A percentile compares a stretch with the other conserved stretches of the same genome.
These are phyloP conservation scores for Candolleomyces aberdarensis DNA, from an alignment of 768 basidiomycete genomes.

Conservation along the genomic window DNA sequence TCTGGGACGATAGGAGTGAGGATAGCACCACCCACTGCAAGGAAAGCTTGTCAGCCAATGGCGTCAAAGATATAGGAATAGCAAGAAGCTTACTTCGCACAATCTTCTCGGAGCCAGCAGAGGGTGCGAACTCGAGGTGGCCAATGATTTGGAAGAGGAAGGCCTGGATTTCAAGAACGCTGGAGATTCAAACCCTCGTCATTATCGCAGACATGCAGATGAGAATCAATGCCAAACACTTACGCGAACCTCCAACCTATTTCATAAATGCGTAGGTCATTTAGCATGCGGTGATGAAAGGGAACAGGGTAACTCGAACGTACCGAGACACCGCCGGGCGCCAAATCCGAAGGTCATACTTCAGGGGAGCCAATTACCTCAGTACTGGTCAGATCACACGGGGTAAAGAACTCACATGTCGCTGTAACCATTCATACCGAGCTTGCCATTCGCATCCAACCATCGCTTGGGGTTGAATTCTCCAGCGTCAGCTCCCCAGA, in stretches of 20 bases:
- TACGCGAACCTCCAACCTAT: constrained; percentile 37
- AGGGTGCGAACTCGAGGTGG: constrained; percentile 50
- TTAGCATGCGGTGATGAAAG: no score
- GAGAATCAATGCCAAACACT: background rate
- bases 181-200: background rate
- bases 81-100: background rate
- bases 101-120: constrained; percentile 31
- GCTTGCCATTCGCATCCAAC: constrained; percentile 39
- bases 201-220: background rate
- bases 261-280: constrained; percentile 15
- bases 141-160: constrained; percentile 55
- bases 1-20: constrained; percentile 5
- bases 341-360: constrained; percentile 31
- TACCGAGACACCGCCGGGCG: constrained; percentile 21
- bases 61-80: background rate
- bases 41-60: background rate
- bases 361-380: background rate
- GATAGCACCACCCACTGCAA: background rate
- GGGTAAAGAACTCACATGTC: constrained; percentile 34
- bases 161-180: constrained; percentile 49
- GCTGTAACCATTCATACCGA: constrained; percentile 39
- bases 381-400: background rate
- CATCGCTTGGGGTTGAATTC: constrained; percentile 56
- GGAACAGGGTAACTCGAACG: background rate
- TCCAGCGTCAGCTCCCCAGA: constrained; percentile 58